Conservation (phyloP, 192 early-diverging fungal genomes). For the Podila verticillata region DNA sequence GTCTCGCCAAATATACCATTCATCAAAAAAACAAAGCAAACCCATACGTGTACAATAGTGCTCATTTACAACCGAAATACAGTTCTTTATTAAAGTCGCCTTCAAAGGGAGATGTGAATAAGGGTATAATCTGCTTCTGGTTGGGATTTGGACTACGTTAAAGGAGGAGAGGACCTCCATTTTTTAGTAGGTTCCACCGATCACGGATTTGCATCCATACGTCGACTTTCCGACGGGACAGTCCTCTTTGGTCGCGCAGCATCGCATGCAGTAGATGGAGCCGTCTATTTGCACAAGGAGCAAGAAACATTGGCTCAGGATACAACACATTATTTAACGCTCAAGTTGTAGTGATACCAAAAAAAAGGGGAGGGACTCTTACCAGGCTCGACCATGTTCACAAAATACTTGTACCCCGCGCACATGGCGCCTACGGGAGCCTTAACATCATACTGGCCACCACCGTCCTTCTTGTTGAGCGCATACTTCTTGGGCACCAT, state of each 20-base stretch:
- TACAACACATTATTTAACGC: background rate
- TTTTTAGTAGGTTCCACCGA: conserved; percentile 7
- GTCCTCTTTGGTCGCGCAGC: conserved; percentile 34
- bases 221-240: conserved; percentile 16
- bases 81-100: too few relatives aligned
- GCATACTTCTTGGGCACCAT: conserved; percentile 39
- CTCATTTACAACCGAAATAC: too few relatives aligned
- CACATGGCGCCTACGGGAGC: conserved; percentile 51
- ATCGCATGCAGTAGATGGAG: conserved; percentile 53
- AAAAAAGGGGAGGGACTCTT: background rate
- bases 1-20: background rate
- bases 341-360: background rate
- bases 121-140: too few relatives aligned
- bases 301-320: background rate
- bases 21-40: too few relatives aligned
- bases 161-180: too few relatives aligned
- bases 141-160: too few relatives aligned
- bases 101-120: too few relatives aligned
- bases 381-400: conserved; percentile 53
- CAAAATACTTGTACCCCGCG: conserved; percentile 45
- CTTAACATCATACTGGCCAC: conserved; percentile 58
- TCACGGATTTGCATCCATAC: conserved; percentile 8
- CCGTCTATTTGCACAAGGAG: conserved; percentile 7
- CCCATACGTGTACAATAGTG: too few relatives aligned
- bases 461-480: conserved; percentile 39